These are phyloP conservation scores for Rosa multiflora DNA, from an alignment of 306 rosid species.

Conservation along the genomic window DNA sequence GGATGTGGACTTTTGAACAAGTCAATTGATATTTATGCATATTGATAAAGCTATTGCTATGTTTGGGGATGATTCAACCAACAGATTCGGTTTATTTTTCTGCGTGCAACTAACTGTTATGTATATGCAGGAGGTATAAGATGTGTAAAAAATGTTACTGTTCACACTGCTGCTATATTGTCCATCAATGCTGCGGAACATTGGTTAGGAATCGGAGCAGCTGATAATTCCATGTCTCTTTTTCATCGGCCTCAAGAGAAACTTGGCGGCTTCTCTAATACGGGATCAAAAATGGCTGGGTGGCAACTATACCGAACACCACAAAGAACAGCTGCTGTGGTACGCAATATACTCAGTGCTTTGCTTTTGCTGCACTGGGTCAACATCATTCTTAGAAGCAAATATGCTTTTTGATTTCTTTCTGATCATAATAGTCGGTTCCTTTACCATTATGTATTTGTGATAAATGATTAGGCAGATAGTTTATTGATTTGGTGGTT, in stretches of 20 bases:
- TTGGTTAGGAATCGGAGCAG: slow-evolving; percentile 98
- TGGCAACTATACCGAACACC: slow-evolving; percentile 99
- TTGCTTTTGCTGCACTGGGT: background rate
- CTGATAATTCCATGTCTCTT: slow-evolving; percentile 95
- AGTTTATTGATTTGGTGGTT: background rate
- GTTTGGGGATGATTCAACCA: background rate
- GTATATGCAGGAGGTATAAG: slow-evolving; percentile 72
- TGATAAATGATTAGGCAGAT: background rate
- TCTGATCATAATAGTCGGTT: background rate
- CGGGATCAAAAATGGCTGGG: slow-evolving; percentile 82
- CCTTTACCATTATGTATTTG: background rate
- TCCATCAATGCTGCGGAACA: slow-evolving; percentile 96
- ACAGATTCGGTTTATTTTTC: background rate
- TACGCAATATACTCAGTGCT: slow-evolving; percentile 35
- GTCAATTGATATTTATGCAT: background rate
- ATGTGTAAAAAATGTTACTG: slow-evolving; percentile 85
- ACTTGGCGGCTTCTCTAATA: slow-evolving; percentile 74
- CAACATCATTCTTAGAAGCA: background rate
- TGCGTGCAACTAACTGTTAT: background rate
- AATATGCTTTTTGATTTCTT: background rate
- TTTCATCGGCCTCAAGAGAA: slow-evolving; percentile 98
- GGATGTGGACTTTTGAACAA: background rate
- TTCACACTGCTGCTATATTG: slow-evolving; percentile 75
- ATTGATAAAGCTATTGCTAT: background rate
- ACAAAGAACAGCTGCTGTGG: slow-evolving; percentile 86